A percentile compares a stretch with the other conserved stretches of the same genome.
These are phyloP conservation scores for Colletotrichum agaves DNA, from an alignment of 2,329 filamentous ascomycete species.

Conservation along the genomic window DNA sequence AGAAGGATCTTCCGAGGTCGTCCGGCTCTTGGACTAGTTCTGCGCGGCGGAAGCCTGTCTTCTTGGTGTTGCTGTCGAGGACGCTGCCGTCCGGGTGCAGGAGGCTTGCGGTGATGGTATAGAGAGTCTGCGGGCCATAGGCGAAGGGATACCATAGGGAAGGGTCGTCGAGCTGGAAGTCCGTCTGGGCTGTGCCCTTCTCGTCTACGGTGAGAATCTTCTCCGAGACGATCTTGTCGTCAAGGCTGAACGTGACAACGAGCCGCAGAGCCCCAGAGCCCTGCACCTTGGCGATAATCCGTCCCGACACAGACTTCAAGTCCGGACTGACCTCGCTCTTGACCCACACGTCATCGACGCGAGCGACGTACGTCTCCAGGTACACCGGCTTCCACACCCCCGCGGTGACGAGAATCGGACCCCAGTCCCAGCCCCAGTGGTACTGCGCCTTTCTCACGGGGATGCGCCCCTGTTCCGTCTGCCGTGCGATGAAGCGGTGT, in stretches of 20 bases:
- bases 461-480: slow-evolving; percentile 52
- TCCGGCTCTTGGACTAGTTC: slow-evolving; percentile 38
- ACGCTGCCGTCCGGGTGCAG: neutral
- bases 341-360: slow-evolving; percentile 68
- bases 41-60: slow-evolving; percentile 38
- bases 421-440: slow-evolving; percentile 80
- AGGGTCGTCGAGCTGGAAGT: slow-evolving; percentile 21
- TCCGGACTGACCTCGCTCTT: slow-evolving; percentile 49
- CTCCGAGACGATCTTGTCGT: slow-evolving; percentile 37
- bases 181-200: slow-evolving; percentile 4
- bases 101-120: slow-evolving; percentile 29
- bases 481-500: slow-evolving; percentile 64
- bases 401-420: slow-evolving; percentile 69
- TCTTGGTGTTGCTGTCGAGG: slow-evolving; percentile 23
- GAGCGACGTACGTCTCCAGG: slow-evolving; percentile 70
- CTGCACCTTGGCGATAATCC: slow-evolving; percentile 50
- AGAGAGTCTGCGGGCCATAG: slow-evolving; percentile 33
- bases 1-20: slow-evolving; percentile 38
- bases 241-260: slow-evolving; percentile 42
- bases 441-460: slow-evolving; percentile 72
- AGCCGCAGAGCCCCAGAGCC: slow-evolving; percentile 43
- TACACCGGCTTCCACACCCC: slow-evolving; percentile 75
- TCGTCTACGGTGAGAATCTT: neutral
- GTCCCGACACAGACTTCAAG: slow-evolving; percentile 50
- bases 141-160: slow-evolving; percentile 38